These are phyloP conservation scores for Fusarium nodosum DNA, from an alignment of 2,329 filamentous ascomycete genomes.

Conservation along the genomic window DNA sequence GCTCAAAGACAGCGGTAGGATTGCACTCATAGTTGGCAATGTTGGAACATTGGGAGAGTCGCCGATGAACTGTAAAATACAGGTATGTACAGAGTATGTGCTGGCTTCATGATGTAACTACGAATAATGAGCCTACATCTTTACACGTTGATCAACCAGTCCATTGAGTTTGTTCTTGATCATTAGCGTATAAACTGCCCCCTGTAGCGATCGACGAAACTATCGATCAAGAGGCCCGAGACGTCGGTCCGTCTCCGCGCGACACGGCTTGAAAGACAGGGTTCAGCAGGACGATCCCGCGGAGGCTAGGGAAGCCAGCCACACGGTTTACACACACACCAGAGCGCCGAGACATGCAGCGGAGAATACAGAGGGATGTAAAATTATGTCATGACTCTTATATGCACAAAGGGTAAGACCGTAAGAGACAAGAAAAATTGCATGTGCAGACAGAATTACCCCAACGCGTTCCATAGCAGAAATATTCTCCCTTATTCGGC, in stretches of 20 bases:
- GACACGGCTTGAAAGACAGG: not conserved
- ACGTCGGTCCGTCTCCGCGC: not conserved
- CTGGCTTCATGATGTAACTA: not conserved
- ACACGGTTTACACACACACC: not conserved
- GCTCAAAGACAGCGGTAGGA: constrained; percentile 38
- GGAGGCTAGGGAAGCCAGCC: not conserved
- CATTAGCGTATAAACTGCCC: not conserved
- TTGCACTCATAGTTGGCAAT: constrained; percentile 3
- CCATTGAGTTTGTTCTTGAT: not conserved
- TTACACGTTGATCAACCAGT: not conserved
- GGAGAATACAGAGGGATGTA: not conserved
- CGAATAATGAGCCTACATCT: not conserved
- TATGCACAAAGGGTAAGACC: not conserved
- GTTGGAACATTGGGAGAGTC: not conserved
- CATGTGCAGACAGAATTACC: not conserved
- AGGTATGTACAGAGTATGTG: not conserved
- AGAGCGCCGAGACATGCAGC: not conserved
- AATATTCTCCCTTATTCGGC: no score
- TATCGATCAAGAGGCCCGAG: not conserved
- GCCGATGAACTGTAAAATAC: not conserved
- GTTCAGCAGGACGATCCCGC: not conserved
- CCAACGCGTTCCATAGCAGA: not conserved
- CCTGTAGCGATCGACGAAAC: not conserved
- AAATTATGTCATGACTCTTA: not conserved
- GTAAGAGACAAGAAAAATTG: not conserved